phyloP scores from a whole-genome alignment of 1,139 yeast genomes.

The Scheffersomyces insectosa region DNA sequence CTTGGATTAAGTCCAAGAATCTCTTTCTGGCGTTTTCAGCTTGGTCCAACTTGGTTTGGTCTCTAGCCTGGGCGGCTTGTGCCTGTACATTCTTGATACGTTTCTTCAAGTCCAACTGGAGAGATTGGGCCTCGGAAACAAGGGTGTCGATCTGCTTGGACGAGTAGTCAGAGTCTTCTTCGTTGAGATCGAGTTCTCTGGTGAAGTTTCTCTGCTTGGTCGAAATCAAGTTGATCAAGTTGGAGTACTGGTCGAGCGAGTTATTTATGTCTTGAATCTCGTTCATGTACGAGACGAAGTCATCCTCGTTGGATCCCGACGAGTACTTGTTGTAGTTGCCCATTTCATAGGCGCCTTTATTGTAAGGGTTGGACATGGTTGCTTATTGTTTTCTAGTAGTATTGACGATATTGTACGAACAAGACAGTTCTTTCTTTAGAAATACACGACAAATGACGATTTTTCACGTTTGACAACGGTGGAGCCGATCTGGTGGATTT shows the following conservation, averaged over 20 bases:
- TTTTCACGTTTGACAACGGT: no score
- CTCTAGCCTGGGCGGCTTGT: constrained; percentile 63
- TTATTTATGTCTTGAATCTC: constrained; percentile 81
- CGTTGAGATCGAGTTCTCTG: constrained; percentile 75
- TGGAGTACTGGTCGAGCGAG: constrained; percentile 78
- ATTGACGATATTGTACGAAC: no score
- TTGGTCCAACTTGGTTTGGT: constrained; percentile 82
- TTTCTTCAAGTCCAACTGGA: constrained; percentile 72
- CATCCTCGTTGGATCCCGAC: constrained; percentile 39
- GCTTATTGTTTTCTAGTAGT: not conserved
- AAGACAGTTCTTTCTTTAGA: no score
- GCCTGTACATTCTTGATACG: constrained; percentile 76
- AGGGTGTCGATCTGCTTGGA: constrained; percentile 78
- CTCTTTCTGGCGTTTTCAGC: constrained; percentile 86
- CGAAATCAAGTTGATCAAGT: constrained; percentile 73
- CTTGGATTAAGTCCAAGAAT: constrained; percentile 83
- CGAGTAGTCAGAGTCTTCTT: constrained; percentile 69
- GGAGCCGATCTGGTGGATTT: no score
- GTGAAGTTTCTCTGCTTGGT: constrained; percentile 79
- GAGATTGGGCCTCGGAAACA: constrained; percentile 74
- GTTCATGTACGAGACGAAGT: constrained; percentile 77
- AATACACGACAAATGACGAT: no score
- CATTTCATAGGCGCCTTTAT: constrained; percentile 34
- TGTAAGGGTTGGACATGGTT: constrained; percentile 28
- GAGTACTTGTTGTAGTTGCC: constrained; percentile 30